Base-by-base conservation (phyloP, 164 flowering plant species). In the Saururus chinensis region DNA sequence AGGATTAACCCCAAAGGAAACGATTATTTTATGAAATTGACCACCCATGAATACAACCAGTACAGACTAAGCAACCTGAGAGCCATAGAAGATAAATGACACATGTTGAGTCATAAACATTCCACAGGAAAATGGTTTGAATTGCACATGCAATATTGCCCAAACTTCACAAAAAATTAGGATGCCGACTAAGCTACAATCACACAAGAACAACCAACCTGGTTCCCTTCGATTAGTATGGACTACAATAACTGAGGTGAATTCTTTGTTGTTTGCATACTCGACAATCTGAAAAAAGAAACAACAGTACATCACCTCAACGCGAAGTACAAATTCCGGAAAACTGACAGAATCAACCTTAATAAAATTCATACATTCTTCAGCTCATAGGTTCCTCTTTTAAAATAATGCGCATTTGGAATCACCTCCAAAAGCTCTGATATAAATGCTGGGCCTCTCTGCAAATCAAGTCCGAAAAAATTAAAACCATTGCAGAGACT, bases 391-490 rank as follows among this genome's bases (percentile, higher is more conserved):
- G 98, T 93, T 74, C 98, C 98, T 76, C 98, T 82, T 73, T 82
- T 88, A 68, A 74, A 78, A 63, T 85, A 93, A 53, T 84, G 80
- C 3, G 98, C 84, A 81, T 93, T 93, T 21, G 98, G 98, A 53
- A 93, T 88, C 57, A 88, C 91, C 10, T 84, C 60, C 13, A 90
- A 83, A 22, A 93, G 70, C 61, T 93, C 97, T 8, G 76, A 67
- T 62, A 90, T 82, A 70, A 93, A 90, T 20, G 79, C 92, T 60
- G 99, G 99, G 48, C 97, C 99, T 67, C 96, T 85, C 98, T 92
- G 87, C 53, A 79, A 37, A 64, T 35, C 45, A 71, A 49, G 53
- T 16, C 6, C 6, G 23, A 61, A 53, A 51, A 54, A 40, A 51
- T 37, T 57, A 19, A 25, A 26, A 23, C 19, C 25, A 14, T 13